A percentile compares a stretch with the other conserved stretches of the same genome.
Evolutionary conservation across 192 early-diverging fungal species (phyloP).

Genomic region (Coemansia erecta): DNA sequence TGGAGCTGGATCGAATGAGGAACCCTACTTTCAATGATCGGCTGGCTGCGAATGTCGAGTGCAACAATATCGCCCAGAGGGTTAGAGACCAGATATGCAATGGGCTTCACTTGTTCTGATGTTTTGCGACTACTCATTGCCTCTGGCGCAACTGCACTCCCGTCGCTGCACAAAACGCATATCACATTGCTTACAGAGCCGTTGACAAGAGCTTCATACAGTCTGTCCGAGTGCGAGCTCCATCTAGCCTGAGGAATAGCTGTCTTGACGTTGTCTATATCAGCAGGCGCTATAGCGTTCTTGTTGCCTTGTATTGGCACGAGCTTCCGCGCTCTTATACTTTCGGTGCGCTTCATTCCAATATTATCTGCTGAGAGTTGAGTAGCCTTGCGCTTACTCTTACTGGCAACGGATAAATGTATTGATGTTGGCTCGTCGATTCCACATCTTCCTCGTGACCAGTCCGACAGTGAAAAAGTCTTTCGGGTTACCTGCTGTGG

Average conservation of each 20-base stretch:
- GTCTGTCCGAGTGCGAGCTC: no score
- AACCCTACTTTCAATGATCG: background rate
- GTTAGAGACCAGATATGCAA: background rate
- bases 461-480: background rate
- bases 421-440: background rate
- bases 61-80: background rate
- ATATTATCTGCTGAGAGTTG: background rate
- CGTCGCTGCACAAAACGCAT: no score
- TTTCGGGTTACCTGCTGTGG: background rate
- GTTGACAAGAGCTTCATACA: no score
- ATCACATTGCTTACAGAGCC: no score
- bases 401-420: background rate
- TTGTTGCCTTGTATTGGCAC: no score
- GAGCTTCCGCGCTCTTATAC: background rate
- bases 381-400: constrained; percentile 3
- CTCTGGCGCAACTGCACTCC: no score
- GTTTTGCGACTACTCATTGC: background rate
- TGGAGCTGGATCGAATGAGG: background rate
- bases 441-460: background rate
- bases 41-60: background rate
- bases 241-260: no score
- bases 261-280: no score
- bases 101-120: background rate
- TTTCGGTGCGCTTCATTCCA: background rate
- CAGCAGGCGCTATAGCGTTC: no score